These are phyloP conservation scores for Coniochaeta sp. DNA, from an alignment of 2,329 filamentous ascomycete genomes.

Conservation along the genomic window DNA sequence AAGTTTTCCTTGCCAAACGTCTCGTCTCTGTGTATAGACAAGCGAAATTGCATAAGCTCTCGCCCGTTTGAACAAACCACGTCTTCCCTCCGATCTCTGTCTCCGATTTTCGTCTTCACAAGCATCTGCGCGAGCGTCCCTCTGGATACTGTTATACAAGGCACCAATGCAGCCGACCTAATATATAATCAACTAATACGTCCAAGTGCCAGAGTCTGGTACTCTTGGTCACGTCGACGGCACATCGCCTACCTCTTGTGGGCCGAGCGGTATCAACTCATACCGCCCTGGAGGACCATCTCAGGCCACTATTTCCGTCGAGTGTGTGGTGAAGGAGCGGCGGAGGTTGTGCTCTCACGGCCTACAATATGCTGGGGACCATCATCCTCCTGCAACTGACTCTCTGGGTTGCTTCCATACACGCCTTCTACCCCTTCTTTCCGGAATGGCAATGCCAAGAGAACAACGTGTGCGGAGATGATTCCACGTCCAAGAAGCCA, in stretches of 20 bases:
- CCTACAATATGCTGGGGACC: constrained; percentile 32
- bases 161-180: constrained; percentile 16
- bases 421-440: constrained; percentile 41
- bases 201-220: constrained; percentile 15
- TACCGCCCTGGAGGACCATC: background rate
- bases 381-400: constrained; percentile 36
- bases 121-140: background rate
- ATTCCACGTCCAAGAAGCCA: constrained; percentile 12
- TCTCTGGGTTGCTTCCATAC: constrained; percentile 35
- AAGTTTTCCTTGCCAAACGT: background rate
- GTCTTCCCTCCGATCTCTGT: background rate
- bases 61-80: background rate
- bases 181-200: constrained; percentile 20
- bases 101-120: background rate
- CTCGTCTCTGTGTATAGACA: background rate
- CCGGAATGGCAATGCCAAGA: constrained; percentile 23
- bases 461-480: constrained; percentile 16
- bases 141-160: background rate
- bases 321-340: constrained; percentile 13
- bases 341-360: constrained; percentile 8
- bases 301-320: constrained; percentile 2
- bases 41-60: background rate
- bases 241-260: background rate
- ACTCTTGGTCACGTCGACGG: constrained; percentile 10
- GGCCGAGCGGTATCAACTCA: background rate